Percentiles rank a stretch among this genome's conserved stretches.
These are phyloP conservation scores for Xanthoceras sorbifolium DNA, from an alignment of 345 rosid genomes.

Conservation along the genomic window DNA sequence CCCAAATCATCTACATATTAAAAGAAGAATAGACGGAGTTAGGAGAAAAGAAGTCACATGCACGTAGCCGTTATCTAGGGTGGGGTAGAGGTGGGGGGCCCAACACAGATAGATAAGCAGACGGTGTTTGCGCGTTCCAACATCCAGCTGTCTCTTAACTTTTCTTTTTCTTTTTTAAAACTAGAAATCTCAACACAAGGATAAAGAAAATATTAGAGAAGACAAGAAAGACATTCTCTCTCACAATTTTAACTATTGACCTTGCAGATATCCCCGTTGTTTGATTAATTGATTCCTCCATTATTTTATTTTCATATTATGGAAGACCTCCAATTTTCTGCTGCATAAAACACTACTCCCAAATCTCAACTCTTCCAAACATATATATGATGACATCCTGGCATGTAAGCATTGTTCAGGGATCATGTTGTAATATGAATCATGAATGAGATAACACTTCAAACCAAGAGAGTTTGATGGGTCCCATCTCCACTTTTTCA, in stretches of 20 bases:
- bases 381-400: slow-evolving; percentile 28
- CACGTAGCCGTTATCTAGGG: slow-evolving; percentile 50
- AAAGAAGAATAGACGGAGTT: slow-evolving; percentile 20
- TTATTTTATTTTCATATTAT: no score
- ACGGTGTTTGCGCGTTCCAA: slow-evolving; percentile 57
- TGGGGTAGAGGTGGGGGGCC: slow-evolving; percentile 34
- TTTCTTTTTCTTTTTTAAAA: background rate
- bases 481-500: background rate
- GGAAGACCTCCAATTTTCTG: background rate
- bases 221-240: slow-evolving; percentile 7
- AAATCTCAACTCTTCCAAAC: background rate
- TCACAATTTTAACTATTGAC: slow-evolving; percentile 4
- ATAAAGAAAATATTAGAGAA: background rate
- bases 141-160: slow-evolving; percentile 43
- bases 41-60: slow-evolving; percentile 14
- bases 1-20: no score
- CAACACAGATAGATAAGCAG: slow-evolving; percentile 56
- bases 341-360: background rate
- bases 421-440: no score
- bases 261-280: slow-evolving; percentile 4
- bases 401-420: slow-evolving; percentile 29
- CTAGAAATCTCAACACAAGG: background rate
- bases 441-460: background rate
- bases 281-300: background rate
- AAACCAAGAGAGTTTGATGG: background rate